Evolutionary conservation across 345 rosid genomes (phyloP), one percentile per base, ranked within the genome.

Genomic region (Populus nigra): DNA sequence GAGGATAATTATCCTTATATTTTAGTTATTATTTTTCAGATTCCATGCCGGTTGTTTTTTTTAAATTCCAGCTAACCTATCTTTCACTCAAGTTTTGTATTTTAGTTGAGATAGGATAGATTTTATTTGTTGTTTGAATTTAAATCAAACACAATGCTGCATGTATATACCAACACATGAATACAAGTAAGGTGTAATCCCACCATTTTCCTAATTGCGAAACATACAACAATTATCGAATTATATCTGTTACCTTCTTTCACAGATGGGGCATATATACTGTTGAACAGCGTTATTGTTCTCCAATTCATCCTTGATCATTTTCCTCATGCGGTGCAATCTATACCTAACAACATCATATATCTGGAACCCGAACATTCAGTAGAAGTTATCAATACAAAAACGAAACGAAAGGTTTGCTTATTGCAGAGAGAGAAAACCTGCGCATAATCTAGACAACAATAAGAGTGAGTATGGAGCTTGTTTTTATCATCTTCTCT

Each of bases 361-460:
- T 77, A 91, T 92, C 99, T 95, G 88, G 79, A 87, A 73, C 53
- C 62, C 45, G 74, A 63, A 78, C 57, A 73, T 73, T 72, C 50
- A 47, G 18, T 47, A 47, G 5, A 47, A 47, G 50, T 47, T 47
- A 15, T 47, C 18, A 47, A 47, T 15, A 47, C 16, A 47, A 47
- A 47, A 47, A 47, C 17, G 17, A 47, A 47, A 47, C 50, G 50
- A 47, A 29, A 71, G 50, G 43, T 47, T 13, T 38, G 45, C 31
- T 20, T 53, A 45, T 59, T 3, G 63, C 20, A 76, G 39, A 70
- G 73, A 68, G 73, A 72, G 73, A 74, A 49, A 67, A 92, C 99
- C 90, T 92, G 97, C 62, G 89, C 84, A 88, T 96, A 96, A 84
- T 96, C 93, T 41, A 93, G 87, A 85, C 98, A 92, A 81, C 97